Base-by-base conservation (phyloP, 768 basidiomycete genomes). In the Jaapia argillacea region DNA sequence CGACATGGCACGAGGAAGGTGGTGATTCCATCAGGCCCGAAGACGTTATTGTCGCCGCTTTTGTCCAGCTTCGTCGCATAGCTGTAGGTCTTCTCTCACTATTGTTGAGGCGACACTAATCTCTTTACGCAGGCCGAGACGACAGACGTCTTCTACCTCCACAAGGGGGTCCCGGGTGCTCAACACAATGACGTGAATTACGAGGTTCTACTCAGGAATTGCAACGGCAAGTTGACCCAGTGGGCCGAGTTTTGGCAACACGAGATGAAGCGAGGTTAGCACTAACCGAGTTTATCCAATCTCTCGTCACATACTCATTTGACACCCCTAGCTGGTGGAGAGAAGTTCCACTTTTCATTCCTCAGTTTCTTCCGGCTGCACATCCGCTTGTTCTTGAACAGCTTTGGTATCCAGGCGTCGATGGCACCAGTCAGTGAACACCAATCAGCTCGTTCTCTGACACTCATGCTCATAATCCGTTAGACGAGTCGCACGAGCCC, bases 341-440 rank as follows among this genome's bases (percentile, higher is more conserved):
- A 79, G 61, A 68, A 69, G 4, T 90, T 90, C 58, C 87, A 90
- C 58, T 72, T 74, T 44, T 79, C 79, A 6, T 77, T 89, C 60
- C 69, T 90, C 18, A 76, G 62, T 52, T 74, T 85, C 54, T 90
- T 89, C 68, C 73, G 83, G 40, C 67, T 86, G 24, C 75, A 90
- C 56, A 82, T 86, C 41, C 71, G 81, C 47, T 69, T 91, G 40
- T 90, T 89, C 64, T 61, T 90, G 57, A 90, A 90, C 59, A 85
- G 83, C 50, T 85, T 88, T 58, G 87, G 84, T 22, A 77, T 88
- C 39, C 79, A 83, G 51, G 70, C 73, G 16, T 71, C 75, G 26
- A 69, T 80, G 60, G 58, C 67, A 42, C 69, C 77, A 42, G 81
- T 75, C 52, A 54, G 74, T 65, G 18, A 22, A 21, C 16, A 26